Base-by-base conservation (phyloP, 768 basidiomycete genomes). In the Tephrocybe sp. region DNA sequence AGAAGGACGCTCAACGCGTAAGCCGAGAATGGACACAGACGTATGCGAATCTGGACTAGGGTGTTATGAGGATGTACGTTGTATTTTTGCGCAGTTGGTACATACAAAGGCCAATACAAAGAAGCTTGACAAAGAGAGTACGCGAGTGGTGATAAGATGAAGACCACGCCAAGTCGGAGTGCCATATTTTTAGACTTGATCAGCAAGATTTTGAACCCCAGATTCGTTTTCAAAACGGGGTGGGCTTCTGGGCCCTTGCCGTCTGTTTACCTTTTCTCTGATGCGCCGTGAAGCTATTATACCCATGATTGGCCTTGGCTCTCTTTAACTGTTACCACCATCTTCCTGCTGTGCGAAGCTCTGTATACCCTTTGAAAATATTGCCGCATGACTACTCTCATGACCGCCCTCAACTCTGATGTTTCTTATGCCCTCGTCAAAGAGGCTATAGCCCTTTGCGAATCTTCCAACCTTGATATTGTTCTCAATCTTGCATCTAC, bases 21-120 rank as follows among this genome's bases (percentile, higher is more conserved):
- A 92, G 92, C 66, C 82, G 82, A 65, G 92, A 97, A 73, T 99
- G 97, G 97, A 98, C 97, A 59, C 80, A 86, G 73, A 82, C 84
- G 66, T 98, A 88, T 63, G 96, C 96, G 6, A 49, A 54, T 47
- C 52, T 51, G 19, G 58, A 56, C 24, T 57, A 52, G 46, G 27
- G 13, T 48, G 6, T 28, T 19, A 30, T 25, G 16, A n/a, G 22
- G 19, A n/a, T 35, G 34, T 45, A 44, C 13, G 34, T 46, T 18
- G 39, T 27, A 37, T 27, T 39, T 38, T 44, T 15, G 19, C 18
- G 22, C 1, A 9, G 21, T 40, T 31, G 4, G 15, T 38, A 22
- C 38, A n/a, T 42, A 48, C 51, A 48, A 38, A 49, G n/a, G 4
- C 21, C 24, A 52, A 21, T 25, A 13, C 12, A 51, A 56, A 41